Conservation (phyloP, 768 basidiomycete species). For the Trametopsis cervina region DNA sequence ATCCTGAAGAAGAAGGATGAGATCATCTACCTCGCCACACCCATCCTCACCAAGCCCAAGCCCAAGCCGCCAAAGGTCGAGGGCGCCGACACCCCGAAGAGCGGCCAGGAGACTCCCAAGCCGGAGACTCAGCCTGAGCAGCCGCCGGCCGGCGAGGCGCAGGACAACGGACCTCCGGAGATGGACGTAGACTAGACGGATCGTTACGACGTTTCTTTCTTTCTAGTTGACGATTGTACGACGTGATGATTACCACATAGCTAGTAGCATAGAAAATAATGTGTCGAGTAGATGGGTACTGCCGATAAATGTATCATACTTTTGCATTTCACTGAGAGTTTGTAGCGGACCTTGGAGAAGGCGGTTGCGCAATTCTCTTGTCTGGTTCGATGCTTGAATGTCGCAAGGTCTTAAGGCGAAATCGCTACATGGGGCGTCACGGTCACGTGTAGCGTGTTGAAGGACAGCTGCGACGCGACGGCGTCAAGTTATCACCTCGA, state of each 20-base stretch:
- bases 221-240: neutral
- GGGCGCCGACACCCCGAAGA: slow-evolving; percentile 70
- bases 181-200: slow-evolving; percentile 78
- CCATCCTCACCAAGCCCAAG: slow-evolving; percentile 89
- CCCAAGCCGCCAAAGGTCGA: slow-evolving; percentile 72
- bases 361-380: no score
- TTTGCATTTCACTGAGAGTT: neutral
- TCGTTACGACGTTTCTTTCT: neutral
- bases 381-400: no score
- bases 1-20: slow-evolving; percentile 91
- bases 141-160: slow-evolving; percentile 25
- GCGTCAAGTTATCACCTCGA: no score
- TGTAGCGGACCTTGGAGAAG: no score
- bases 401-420: no score
- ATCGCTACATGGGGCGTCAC: no score
- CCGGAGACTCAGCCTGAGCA: slow-evolving; percentile 30
- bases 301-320: slow-evolving; percentile 10
- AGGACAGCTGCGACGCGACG: no score
- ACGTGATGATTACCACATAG: slow-evolving; percentile 4
- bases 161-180: slow-evolving; percentile 52
- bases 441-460: no score
- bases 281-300: slow-evolving; percentile 12
- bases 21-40: slow-evolving; percentile 80
- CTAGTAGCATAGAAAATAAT: slow-evolving; percentile 12
- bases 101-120: slow-evolving; percentile 50